Conservation (phyloP, 495 filamentous ascomycete genomes). For the Xylaria cubensis region DNA sequence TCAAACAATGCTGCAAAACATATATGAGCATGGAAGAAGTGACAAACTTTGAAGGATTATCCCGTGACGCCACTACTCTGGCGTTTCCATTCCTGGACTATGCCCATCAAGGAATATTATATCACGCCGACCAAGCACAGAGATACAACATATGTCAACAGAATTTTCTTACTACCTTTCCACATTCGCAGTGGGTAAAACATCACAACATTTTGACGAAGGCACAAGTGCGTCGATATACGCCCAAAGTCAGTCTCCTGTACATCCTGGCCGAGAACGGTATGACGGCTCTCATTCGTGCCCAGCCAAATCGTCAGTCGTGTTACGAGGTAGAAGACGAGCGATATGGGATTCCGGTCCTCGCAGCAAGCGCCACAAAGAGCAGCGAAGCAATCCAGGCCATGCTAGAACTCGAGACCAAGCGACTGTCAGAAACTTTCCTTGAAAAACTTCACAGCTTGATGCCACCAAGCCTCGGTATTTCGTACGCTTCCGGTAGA, state of each 20-base stretch:
- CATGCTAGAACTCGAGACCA: background rate
- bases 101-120: background rate
- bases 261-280: background rate
- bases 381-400: background rate
- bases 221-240: background rate
- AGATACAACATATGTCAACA: background rate
- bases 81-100: background rate
- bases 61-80: background rate
- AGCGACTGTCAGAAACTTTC: background rate
- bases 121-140: background rate
- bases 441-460: background rate
- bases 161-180: background rate
- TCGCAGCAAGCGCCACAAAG: background rate
- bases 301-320: background rate
- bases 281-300: background rate
- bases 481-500: background rate
- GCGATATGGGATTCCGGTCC: background rate
- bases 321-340: background rate
- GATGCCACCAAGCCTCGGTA: background rate
- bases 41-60: background rate
- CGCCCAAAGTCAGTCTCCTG: background rate
- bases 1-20: background rate
- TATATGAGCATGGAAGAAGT: background rate
- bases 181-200: background rate
- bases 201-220: background rate